Conservation (phyloP, 805 yeast species). For the Candida bentonensis region DNA sequence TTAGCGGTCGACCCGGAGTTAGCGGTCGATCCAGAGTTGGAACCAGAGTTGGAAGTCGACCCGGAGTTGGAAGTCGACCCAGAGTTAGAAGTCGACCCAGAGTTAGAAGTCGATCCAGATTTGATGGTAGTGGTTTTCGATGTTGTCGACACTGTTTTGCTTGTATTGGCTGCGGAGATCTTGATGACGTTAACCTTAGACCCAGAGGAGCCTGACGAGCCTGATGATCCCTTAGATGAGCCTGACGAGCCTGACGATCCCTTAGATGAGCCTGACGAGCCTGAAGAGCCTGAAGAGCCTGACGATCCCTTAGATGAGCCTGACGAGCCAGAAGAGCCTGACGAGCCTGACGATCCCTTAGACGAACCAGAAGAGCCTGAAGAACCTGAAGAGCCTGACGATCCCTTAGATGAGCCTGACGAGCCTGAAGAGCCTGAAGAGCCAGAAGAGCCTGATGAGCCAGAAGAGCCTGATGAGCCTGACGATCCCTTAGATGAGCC, state of each 20-base stretch:
- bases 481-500: neutral
- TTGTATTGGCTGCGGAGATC: too few species aligned
- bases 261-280: too few species aligned
- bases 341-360: too few species aligned
- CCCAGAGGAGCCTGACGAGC: too few species aligned
- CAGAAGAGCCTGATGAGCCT: neutral
- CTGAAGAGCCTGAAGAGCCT: too few species aligned
- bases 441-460: neutral
- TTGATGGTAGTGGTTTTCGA: neutral
- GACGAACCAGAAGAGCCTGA: neutral
- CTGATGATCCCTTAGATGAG: too few species aligned
- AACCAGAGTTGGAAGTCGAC: neutral
- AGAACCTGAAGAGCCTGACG: neutral
- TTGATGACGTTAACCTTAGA: too few species aligned
- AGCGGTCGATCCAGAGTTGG: neutral
- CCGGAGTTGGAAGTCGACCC: neutral
- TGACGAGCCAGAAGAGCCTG: too few species aligned
- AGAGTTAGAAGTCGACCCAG: neutral
- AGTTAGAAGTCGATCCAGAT: neutral
- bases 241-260: too few species aligned
- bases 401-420: neutral
- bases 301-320: too few species aligned
- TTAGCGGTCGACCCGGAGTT: neutral
- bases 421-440: neutral
- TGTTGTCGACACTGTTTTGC: too few species aligned